A percentile compares a stretch with the other conserved stretches of the same genome.
Conservation (phyloP, 441 rosid species). For the Populus trichocarpa region DNA sequence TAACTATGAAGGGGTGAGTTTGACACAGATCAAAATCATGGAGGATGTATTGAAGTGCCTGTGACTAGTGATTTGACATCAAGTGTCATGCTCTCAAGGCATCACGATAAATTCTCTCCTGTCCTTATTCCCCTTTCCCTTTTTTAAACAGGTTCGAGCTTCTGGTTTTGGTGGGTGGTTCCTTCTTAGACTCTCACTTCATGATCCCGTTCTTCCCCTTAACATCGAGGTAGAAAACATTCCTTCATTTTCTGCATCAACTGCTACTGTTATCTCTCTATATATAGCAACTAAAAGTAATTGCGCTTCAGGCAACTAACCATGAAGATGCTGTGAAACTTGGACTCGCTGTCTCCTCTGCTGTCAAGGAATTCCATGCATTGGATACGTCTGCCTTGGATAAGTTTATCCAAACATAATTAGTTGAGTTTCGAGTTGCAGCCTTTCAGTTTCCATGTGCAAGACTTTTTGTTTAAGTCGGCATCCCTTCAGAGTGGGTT, state of each 20-base stretch:
- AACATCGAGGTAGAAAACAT: constrained; percentile 78
- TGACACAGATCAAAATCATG: not conserved
- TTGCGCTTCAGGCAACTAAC: constrained; percentile 55
- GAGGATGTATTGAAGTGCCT: not conserved
- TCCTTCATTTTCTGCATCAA: constrained; percentile 5
- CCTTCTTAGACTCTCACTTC: constrained; percentile 96
- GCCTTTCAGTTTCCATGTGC: not conserved
- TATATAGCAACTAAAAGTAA: constrained; percentile 7
- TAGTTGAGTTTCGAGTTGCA: not conserved
- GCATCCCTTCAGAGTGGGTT: not conserved
- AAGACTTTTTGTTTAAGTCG: not conserved
- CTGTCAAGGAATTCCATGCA: constrained; percentile 68
- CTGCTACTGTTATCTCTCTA: not conserved
- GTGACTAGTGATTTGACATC: not conserved
- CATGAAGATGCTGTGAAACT: constrained; percentile 70
- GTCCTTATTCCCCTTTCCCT: not conserved
- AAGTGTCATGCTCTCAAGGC: not conserved
- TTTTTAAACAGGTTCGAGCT: constrained; percentile 60
- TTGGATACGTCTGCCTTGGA: constrained; percentile 78
- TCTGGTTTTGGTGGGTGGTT: constrained; percentile 98
- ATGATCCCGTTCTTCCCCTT: constrained; percentile 98
- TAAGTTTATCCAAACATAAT: constrained; percentile 43
- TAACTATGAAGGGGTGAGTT: constrained; percentile 86
- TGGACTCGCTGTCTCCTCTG: constrained; percentile 60
- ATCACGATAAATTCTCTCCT: not conserved